These are phyloP conservation scores for Anisogramma anomala DNA, from an alignment of 2,329 filamentous ascomycete species.

Conservation along the genomic window DNA sequence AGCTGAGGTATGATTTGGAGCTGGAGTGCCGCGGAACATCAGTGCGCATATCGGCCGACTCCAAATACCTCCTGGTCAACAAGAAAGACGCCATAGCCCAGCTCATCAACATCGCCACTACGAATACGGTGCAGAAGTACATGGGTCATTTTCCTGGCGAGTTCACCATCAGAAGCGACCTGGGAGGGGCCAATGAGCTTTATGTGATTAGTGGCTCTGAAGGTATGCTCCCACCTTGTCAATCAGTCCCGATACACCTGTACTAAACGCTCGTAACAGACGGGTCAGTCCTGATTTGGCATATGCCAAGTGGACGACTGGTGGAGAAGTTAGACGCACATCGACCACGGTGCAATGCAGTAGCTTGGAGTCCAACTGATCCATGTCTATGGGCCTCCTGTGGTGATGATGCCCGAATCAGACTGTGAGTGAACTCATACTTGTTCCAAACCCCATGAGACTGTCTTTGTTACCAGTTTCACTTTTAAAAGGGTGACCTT, in stretches of 20 bases:
- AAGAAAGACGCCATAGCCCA: slow-evolving; percentile 66
- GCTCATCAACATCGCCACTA: slow-evolving; percentile 64
- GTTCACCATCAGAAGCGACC: slow-evolving; percentile 69
- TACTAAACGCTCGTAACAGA: slow-evolving; percentile 26
- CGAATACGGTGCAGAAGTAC: slow-evolving; percentile 62
- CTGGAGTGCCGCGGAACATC: slow-evolving; percentile 60
- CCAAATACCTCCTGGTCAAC: slow-evolving; percentile 71
- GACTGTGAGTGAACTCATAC: slow-evolving; percentile 52
- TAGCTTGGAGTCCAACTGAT: slow-evolving; percentile 78
- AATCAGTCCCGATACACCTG: background rate
- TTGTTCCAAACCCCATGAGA: background rate
- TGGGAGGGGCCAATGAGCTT: slow-evolving; percentile 83
- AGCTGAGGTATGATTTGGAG: slow-evolving; percentile 63
- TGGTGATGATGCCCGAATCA: slow-evolving; percentile 74
- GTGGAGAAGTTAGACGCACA: slow-evolving; percentile 72
- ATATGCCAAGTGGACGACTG: slow-evolving; percentile 66
- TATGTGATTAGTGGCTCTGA: slow-evolving; percentile 90
- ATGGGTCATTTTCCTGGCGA: slow-evolving; percentile 62
- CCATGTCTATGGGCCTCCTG: slow-evolving; percentile 80
- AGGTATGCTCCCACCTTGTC: slow-evolving; percentile 44
- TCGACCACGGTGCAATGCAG: slow-evolving; percentile 66
- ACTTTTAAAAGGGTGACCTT: background rate
- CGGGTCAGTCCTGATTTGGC: slow-evolving; percentile 74
- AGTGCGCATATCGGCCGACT: slow-evolving; percentile 70
- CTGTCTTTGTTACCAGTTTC: background rate